Base-by-base conservation (phyloP, 208 protist genomes). In the Leishmania lainsoni region DNA sequence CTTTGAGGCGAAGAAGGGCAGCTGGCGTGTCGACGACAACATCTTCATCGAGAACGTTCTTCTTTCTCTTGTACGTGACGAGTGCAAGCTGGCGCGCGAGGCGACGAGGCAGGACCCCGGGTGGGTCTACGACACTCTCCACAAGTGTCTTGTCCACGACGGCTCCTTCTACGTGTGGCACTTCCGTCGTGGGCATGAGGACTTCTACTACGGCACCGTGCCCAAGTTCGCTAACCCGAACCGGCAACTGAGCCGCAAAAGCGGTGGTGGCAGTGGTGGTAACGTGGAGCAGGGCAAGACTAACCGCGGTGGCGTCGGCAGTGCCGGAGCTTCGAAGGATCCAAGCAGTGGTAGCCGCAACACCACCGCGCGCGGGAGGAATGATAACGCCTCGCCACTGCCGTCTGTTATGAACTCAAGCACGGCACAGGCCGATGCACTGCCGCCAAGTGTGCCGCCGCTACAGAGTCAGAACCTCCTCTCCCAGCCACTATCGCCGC, bases 171-270 rank as follows among this genome's bases (percentile, higher is more conserved):
- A 90, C 75, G 83, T 95, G 56, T 95, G 91, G 90, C 76, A 78
- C 51, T 95, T 95, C 81, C 81, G 80, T 29, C 87, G 86, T 9
- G 86, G 86, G 14, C 74, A 73, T 10, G 83, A 88, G 78, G 77
- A 79, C 49, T 95, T 92, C 76, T 91, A 84, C 70, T 95, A 95
- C 84, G 91, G 90, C 49, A 95, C 91, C 22, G 86, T 93, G 63
- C 91, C 91, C 39, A 93, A 92, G 73, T 95, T 95, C 69, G 91
- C 89, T 17, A 93, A 93, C 80, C 74, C 84, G 17, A 86, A 84
- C 29, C 83, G 75, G 10, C 54, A 65, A 17, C 48, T 42, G 49
- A 54, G 17, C 5, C 81, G 81, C 49, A 73, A 48, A 51, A 65
- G 51, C 66, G 69, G 35, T 42, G 71, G 71, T 3, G n/a, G 42